Base-by-base conservation (phyloP, 2,329 filamentous ascomycete genomes). In the Aspergillus novofumigatus region DNA sequence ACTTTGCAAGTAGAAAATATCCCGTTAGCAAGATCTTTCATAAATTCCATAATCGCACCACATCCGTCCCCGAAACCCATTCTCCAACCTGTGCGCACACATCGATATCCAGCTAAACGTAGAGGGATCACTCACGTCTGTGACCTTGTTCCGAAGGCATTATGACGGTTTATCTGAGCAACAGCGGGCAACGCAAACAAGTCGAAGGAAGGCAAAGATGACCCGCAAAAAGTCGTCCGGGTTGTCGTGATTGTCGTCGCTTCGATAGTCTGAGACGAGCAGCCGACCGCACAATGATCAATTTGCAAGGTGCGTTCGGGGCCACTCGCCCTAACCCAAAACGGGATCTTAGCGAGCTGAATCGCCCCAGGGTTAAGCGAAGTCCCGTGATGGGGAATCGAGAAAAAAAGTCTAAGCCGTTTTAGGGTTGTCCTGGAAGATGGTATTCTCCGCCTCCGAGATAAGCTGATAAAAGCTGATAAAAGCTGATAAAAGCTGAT, bases 131-230 rank as follows among this genome's bases (percentile, higher is more conserved):
- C 90, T 90, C 82, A 93, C 90, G 83, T 89, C 90, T 86, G 87
- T 92, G 89, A 81, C 89, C 89, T 77, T 88, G 83, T 86, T 91
- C 89, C 77, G 89, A 88, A 89, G 88, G 86, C 90, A 94, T 94
- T 80, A 85, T 92, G 87, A 81, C 80, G 80, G 77, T 70, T 72
- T 69, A 65, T 74, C 73, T 75, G 72, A 73, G 70, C 68, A 67
- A 68, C 70, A 70, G 67, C 72, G 69, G 71, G 70, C 71, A 72
- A 72, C 67, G 66, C 70, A 69, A 69, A 69, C 65, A 74, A 75
- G 70, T 75, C 70, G 69, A 71, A 72, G 69, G 68, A 73, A 69
- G 71, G 67, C 70, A 75, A 71, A 64, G 64, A 69, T 72, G 70
- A 72, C 72, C 69, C 69, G 71, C 69, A 68, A 71, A 66, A 73